Base-by-base conservation (phyloP, 495 filamentous ascomycete genomes). In the Geoglossum glabrum region DNA sequence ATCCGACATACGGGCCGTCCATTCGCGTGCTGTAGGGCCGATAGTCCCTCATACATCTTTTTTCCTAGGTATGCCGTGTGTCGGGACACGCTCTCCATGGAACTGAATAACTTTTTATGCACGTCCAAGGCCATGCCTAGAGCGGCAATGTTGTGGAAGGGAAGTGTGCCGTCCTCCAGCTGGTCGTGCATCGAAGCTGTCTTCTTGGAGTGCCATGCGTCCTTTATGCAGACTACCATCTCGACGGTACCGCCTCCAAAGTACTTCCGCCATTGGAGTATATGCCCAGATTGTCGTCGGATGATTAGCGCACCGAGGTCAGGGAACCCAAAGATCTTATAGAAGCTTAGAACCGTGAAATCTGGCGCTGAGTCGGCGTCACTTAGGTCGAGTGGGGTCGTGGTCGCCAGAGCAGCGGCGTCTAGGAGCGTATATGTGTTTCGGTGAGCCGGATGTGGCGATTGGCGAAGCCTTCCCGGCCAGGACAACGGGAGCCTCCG, bases 261-360 rank as follows among this genome's bases (percentile, higher is more conserved):
- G 64, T 84, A 88, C 55, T 73, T 77, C 30, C 83, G 73, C 54
- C 78, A 71, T 52, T 72, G 68, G 10, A 90, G 73, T 38, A 85
- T 75, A 47, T 79, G 73, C 1, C 77, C 79, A 23, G 81, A 79
- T 21, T 73, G 70, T 61, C 74, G 80, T 27, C 83, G 76, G 13
- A 89, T 74, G 38, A 87, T 74, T 25, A 90, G 66, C 5, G 76
- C 85, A 1, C 85, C 86, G 17, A 90, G 72, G 57, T 89, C 81
- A 0, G 85, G 85, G 58, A 86, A 85, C 15, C 85, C 85, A 64
- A 89, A 89, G 55, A 89, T 84, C 68, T 90, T 90, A 68, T 89
- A 88, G 64, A 89, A 79, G 9, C 81, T 85, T 25, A 88, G 59
- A 36, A 76, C 79, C 7, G 74, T 79, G 60, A 89, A 89, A 62